A percentile compares a stretch with the other conserved stretches of the same genome.
Evolutionary conservation across 208 protist genomes (phyloP).

Genomic region (Blastocrithidia nonstop): DNA sequence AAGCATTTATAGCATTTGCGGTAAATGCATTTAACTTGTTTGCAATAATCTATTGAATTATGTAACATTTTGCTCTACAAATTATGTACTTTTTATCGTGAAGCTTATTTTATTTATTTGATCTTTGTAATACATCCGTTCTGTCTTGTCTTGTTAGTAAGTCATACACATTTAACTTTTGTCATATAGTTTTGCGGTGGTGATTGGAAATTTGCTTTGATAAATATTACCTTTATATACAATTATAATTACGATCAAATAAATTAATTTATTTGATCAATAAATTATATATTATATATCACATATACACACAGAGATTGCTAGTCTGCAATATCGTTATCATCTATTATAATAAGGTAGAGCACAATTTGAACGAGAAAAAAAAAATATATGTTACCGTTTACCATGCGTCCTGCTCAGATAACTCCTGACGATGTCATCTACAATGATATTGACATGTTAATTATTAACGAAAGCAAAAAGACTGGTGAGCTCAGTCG

Average conservation of each 20-base stretch:
- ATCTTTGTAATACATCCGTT: not conserved
- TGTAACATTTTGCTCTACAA: not conserved
- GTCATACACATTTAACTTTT: too few species aligned
- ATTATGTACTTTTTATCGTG: not conserved
- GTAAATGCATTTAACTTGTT: not conserved
- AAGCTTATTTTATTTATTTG: not conserved
- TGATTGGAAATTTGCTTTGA: conserved; percentile 1
- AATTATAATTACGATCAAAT: not conserved
- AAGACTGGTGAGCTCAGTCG: conserved; percentile 26
- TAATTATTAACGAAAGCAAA: too few species aligned
- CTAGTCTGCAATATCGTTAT: not conserved
- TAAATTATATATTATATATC: not conserved
- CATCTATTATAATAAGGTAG: too few species aligned
- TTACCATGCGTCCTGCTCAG: too few species aligned
- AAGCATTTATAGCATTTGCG: not conserved
- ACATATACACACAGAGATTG: conserved; percentile 1
- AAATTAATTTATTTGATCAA: not conserved
- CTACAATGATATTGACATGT: too few species aligned
- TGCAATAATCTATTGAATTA: not conserved
- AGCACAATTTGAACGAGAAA: too few species aligned
- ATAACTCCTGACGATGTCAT: too few species aligned
- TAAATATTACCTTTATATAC: conserved; percentile 1
- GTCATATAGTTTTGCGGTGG: not conserved
- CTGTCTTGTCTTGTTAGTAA: too few species aligned
- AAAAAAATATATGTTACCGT: too few species aligned